Evolutionary conservation across 2,329 filamentous ascomycete species (phyloP).

Genomic region (Ophiostoma sp.): DNA sequence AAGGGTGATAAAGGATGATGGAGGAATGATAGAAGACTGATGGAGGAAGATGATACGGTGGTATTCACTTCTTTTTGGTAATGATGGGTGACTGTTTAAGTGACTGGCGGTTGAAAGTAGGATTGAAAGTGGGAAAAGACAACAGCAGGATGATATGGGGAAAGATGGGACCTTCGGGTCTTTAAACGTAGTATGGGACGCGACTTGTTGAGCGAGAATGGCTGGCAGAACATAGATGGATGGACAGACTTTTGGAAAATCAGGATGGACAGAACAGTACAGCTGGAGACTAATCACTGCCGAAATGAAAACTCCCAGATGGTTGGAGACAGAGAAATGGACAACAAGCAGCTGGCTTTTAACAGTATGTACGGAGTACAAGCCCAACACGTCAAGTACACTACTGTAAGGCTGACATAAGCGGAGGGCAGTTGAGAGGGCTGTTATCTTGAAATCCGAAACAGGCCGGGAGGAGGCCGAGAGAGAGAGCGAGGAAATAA

Average conservation of each 20-base stretch:
- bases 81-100: not conserved
- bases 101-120: not conserved
- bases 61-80: not conserved
- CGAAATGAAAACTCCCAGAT: no score
- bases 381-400: no score
- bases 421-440: not conserved
- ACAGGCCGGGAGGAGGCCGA: not conserved
- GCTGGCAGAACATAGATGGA: no score
- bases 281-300: no score
- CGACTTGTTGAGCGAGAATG: not conserved
- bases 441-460: no score
- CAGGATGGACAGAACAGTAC: no score
- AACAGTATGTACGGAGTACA: no score
- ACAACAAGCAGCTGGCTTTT: no score
- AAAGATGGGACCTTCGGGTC: not conserved
- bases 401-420: not conserved
- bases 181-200: not conserved
- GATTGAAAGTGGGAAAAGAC: not conserved
- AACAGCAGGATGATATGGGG: not conserved
- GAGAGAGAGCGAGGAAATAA: not conserved
- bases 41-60: not conserved
- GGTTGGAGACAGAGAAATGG: not conserved
- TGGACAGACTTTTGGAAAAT: not conserved
- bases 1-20: not conserved
- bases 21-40: not conserved